phyloP scores from a whole-genome alignment of 768 basidiomycete genomes.

The Kwoniella sp. region DNA sequence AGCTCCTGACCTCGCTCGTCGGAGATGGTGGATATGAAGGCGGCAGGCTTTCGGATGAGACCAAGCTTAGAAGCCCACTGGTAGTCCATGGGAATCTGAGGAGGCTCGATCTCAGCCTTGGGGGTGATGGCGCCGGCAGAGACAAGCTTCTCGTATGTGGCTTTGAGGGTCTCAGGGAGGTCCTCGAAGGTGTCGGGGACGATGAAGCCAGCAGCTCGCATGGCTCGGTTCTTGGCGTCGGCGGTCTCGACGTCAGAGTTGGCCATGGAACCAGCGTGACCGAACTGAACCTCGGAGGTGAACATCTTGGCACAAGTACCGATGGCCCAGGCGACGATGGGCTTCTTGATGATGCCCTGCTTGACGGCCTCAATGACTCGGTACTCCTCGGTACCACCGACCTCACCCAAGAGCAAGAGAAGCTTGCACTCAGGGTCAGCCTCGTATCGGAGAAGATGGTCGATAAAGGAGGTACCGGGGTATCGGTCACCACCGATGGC shows the following conservation, averaged over 20 bases:
- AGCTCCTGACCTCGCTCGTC: constrained; percentile 99
- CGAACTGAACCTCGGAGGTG: constrained; percentile 98
- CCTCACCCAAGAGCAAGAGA: constrained; percentile 97
- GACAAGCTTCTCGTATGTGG: constrained; percentile 83
- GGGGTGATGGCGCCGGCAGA: constrained; percentile 67
- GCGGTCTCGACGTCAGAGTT: constrained; percentile 98
- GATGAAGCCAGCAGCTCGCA: constrained; percentile 92
- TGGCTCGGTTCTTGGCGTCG: constrained; percentile 94
- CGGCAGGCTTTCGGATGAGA: constrained; percentile 96
- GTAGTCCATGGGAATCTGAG: constrained; percentile 99
- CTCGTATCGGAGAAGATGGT: constrained; percentile 97
- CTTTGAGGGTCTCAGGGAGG: constrained; percentile 78
- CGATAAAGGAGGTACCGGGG: constrained; percentile 97
- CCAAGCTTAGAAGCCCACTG: constrained; percentile 99
- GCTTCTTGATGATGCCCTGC: constrained; percentile 90
- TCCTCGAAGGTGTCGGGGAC: constrained; percentile 98
- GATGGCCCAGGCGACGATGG: constrained; percentile 99
- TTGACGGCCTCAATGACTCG: constrained; percentile 98
- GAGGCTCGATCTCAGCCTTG: constrained; percentile 80
- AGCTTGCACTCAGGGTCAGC: constrained; percentile 97
- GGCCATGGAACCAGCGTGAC: constrained; percentile 97
- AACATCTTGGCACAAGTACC: constrained; percentile 99
- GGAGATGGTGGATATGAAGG: constrained; percentile 96
- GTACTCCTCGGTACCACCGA: constrained; percentile 98
- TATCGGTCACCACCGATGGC: constrained; percentile 99